These are phyloP conservation scores for Alternaria rosae DNA, from an alignment of 2,329 filamentous ascomycete genomes.

Conservation along the genomic window DNA sequence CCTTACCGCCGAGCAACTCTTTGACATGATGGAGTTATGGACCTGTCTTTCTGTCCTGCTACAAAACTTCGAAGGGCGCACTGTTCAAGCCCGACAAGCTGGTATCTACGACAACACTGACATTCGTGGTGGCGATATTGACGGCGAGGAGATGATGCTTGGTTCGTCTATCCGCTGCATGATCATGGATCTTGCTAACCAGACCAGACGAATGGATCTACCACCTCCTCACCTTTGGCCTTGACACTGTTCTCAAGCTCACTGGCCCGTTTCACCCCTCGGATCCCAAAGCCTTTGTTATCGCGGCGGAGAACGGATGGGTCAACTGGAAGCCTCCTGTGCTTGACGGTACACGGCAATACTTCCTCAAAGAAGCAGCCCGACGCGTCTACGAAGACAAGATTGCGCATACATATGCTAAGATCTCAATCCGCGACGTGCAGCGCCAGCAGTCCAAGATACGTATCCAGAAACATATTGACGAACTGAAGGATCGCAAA, in stretches of 20 bases:
- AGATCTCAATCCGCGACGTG: slow-evolving; percentile 45
- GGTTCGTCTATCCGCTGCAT: slow-evolving; percentile 46
- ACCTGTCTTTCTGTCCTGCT: slow-evolving; percentile 65
- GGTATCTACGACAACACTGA: slow-evolving; percentile 63
- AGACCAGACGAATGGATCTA: slow-evolving; percentile 66
- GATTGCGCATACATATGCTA: slow-evolving; percentile 48
- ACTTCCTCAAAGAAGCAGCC: slow-evolving; percentile 68
- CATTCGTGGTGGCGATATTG: slow-evolving; percentile 57
- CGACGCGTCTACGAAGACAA: slow-evolving; percentile 66
- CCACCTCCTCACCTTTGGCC: slow-evolving; percentile 67
- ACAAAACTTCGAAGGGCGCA: slow-evolving; percentile 62
- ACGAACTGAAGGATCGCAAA: slow-evolving; percentile 51
- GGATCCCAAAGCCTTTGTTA: slow-evolving; percentile 57
- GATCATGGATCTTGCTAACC: slow-evolving; percentile 20
- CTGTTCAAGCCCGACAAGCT: slow-evolving; percentile 61
- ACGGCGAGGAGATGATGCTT: slow-evolving; percentile 62
- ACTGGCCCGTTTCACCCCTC: slow-evolving; percentile 49
- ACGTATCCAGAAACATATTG: slow-evolving; percentile 53
- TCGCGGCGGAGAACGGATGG: slow-evolving; percentile 63
- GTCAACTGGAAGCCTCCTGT: slow-evolving; percentile 62
- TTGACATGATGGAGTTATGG: slow-evolving; percentile 72
- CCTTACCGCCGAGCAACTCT: slow-evolving; percentile 63
- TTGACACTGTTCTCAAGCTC: slow-evolving; percentile 62
- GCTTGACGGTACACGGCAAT: slow-evolving; percentile 57
- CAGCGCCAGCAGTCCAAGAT: slow-evolving; percentile 52